A percentile compares a stretch with the other conserved stretches of the same genome.
Evolutionary conservation across 176 grass and related monocot species (phyloP).

Genomic region (Bonia amplexicaulis): DNA sequence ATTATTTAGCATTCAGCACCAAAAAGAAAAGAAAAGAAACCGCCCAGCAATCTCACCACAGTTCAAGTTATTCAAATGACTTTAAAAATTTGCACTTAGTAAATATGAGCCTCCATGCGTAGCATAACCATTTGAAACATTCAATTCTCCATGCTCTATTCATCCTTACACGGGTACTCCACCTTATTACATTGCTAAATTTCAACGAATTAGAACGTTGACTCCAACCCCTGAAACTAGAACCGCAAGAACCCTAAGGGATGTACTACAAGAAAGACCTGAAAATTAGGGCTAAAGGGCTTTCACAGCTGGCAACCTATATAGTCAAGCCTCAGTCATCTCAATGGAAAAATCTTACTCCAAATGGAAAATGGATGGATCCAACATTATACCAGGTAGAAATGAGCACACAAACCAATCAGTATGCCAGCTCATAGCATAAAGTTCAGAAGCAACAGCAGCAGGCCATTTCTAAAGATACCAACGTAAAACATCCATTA

Average conservation of each 20-base stretch:
- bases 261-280: background rate
- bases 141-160: background rate
- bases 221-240: background rate
- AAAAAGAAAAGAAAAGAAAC: background rate
- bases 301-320: background rate
- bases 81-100: background rate
- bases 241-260: background rate
- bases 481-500: background rate
- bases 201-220: background rate
- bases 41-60: background rate
- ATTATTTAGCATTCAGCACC: background rate
- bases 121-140: background rate
- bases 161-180: background rate
- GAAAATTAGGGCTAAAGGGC: background rate
- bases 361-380: conserved; percentile 8
- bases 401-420: background rate
- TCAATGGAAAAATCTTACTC: background rate
- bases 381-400: background rate
- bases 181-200: background rate
- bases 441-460: background rate
- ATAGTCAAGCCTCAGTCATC: background rate
- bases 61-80: background rate
- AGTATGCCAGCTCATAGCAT: background rate
- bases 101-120: background rate
- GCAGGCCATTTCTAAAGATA: background rate